Base-by-base conservation (phyloP, 768 basidiomycete genomes). In the Crepidotus variabilis region DNA sequence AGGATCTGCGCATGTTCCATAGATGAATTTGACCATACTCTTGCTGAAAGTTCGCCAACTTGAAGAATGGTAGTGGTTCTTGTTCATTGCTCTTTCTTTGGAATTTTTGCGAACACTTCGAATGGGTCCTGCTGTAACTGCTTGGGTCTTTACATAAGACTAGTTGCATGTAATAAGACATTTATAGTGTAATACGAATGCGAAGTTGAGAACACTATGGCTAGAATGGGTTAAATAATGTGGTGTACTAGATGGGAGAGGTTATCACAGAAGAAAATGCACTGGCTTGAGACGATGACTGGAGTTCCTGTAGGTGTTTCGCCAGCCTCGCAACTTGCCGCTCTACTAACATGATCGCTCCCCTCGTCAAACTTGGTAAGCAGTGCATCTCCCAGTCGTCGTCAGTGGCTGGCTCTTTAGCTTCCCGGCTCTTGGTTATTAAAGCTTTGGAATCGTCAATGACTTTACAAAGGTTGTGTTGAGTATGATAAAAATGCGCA, bases 301-400 rank as follows among this genome's bases (percentile, higher is more conserved):
- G 39, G 3, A 11, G 11, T 11, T 11, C 47, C 2, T 49, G 6
- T 8, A 36, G 82, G 58, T 94, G 71, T 70, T 83, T 91, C 51
- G 65, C 71, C 67, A 94, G 73, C 58, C 85, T 91, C 18, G 39
- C 13, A 3, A 43, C 18, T 43, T 16, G 13, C 74, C 90, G 82
- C 70, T 88, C 84, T 34, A 94, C 73, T 11, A 84, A 81, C 62
- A 94, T 84, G 55, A 89, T 86, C 1, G 90, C 88, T 47, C 92
- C 92, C n/a, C 81, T 71, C 1, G 87, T 88, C 63, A 93, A 69
- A 58, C 86, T 78, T n/a, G 90, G 87, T 10, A 94, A 83, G 0
- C 91, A 88, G 52, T 74, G 20, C 21, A 23, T 47, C 47, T 77
- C 74, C 24, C 61, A 64, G 57, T 78, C 78, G 24, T 68, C 64